Conservation (phyloP, 2,329 filamentous ascomycete genomes). For the Pseudopyricularia cyperi region DNA sequence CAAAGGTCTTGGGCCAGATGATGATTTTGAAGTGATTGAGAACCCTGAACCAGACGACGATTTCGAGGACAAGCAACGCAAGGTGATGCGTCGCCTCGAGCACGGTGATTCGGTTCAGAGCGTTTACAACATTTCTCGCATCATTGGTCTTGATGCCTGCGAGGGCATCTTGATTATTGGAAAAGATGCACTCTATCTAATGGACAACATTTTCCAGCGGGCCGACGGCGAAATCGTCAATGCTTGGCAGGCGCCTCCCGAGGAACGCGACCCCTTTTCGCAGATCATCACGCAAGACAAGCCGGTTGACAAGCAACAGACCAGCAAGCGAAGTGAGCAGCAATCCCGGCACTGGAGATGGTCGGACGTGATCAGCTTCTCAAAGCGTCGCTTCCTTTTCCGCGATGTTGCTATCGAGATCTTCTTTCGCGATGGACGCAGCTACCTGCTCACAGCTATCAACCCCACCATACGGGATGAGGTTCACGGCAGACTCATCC, state of each 20-base stretch:
- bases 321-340: slow-evolving; percentile 46
- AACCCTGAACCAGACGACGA: slow-evolving; percentile 68
- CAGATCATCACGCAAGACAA: slow-evolving; percentile 72
- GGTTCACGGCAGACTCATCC: slow-evolving; percentile 61
- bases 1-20: slow-evolving; percentile 43
- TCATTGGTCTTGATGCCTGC: slow-evolving; percentile 83
- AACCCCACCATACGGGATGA: slow-evolving; percentile 65
- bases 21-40: slow-evolving; percentile 92
- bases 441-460: slow-evolving; percentile 81
- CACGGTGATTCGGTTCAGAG: slow-evolving; percentile 85
- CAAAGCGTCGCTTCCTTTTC: slow-evolving; percentile 89
- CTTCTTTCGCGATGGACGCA: slow-evolving; percentile 93
- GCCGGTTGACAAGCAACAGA: slow-evolving; percentile 7
- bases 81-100: slow-evolving; percentile 89
- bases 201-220: slow-evolving; percentile 93
- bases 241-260: slow-evolving; percentile 80
- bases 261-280: slow-evolving; percentile 90
- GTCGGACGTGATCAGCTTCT: slow-evolving; percentile 88
- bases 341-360: slow-evolving; percentile 86
- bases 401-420: slow-evolving; percentile 93
- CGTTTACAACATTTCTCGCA: slow-evolving; percentile 89
- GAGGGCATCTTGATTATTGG: slow-evolving; percentile 90
- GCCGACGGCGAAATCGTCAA: slow-evolving; percentile 94
- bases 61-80: slow-evolving; percentile 95
- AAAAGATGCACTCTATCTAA: slow-evolving; percentile 82